Evolutionary conservation across 352 stramenopile genomes (phyloP), one percentile per base, ranked within the genome.

Genomic region (Phytopythium litorale): DNA sequence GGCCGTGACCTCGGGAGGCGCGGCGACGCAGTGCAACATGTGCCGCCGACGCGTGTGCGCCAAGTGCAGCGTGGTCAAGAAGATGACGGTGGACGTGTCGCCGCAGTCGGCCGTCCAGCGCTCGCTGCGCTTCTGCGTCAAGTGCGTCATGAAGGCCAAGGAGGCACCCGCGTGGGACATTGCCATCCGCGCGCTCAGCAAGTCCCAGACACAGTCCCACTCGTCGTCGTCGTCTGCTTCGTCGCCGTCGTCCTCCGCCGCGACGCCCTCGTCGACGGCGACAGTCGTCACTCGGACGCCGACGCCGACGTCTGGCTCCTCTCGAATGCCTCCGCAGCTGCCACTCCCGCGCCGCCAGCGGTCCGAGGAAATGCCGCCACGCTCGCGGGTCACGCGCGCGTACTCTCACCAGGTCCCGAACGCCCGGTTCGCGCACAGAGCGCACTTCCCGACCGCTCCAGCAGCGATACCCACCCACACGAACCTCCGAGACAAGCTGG

Each of bases 1-100:
- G 33, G 19, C 61, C 5, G 30, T 43, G 3, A 19, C 30, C 8
- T 61, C 58, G 7, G 65, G 35, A 21, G 65, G 59, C 28, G 58
- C 56, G n/a, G 68, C 67, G 28, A 60, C 65, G 4, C 48, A 53
- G 23, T 90, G 81, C 53, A 68, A 84, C 52, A 78, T 81, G 21
- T 90, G 81, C 45, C 68, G 63, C 3, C 56, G 63, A 11, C 57
- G 76, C n/a, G 66, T 86, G 11, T 88, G 81, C 62, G 18, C 56
- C 25, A 77, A 78, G 33, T 90, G 81, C 59, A 78, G 65, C 13
- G 70, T 88, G 5, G 38, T 77, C 25, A 88, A 88, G 62, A 80
- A 81, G 19, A 75, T 87, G 54, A 78, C 76, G 2, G 57, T 89
- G n/a, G 74, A 89, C 54, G 64, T 87, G 13, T 68, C 70, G 2